Evolutionary conservation across 148 eudicot species (phyloP), one percentile per base, ranked within the genome.

Genomic region (Cornus suecica): DNA sequence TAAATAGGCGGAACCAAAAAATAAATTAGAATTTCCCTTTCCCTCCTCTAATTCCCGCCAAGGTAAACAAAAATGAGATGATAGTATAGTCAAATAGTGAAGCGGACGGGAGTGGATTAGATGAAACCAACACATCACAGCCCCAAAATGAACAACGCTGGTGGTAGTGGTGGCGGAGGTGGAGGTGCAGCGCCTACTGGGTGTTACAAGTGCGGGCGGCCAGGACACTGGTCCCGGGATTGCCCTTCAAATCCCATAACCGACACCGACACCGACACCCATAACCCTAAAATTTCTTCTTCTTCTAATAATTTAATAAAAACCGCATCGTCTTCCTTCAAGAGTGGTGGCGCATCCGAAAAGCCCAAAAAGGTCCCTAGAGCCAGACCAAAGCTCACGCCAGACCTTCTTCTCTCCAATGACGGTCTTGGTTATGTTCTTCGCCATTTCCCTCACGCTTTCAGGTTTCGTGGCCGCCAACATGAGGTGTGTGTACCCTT

Each of bases 221-320:
- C 99, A 1, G 99, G 99, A 10, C 99, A 95, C 82, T 95, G 99
- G 97, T 91, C 99, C 23, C 91, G 99, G 48, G 99, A 95, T 80
- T 95, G 97, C 74, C 97, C 94, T 26, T 84, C 89, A 60, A 79
- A 80, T 73, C 75, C 92, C 32, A 83, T 70, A 65, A 8, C 87
- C 48, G 73, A 83, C 74, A 64, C 82, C 63, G 75, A 73, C 78
- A 41, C 80, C 71, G 74, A 74, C n/a, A n/a, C n/a, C n/a, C 22
- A 37, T 63, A 71, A 45, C 26, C 61, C 32, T 42, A 15, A 16
- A 45, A 5, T 31, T 4, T 65, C 71, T 15, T 69, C 69, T 75
- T 41, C 78, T 56, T 68, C 63, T 61, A 54, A 30, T 56, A 67
- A 70, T 27, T 32, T 52, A 22, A 76, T 41, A 30, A 76, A 58